These are phyloP conservation scores for Pythium rhizo-oryzae DNA, from an alignment of 352 stramenopile species.

Conservation along the genomic window DNA sequence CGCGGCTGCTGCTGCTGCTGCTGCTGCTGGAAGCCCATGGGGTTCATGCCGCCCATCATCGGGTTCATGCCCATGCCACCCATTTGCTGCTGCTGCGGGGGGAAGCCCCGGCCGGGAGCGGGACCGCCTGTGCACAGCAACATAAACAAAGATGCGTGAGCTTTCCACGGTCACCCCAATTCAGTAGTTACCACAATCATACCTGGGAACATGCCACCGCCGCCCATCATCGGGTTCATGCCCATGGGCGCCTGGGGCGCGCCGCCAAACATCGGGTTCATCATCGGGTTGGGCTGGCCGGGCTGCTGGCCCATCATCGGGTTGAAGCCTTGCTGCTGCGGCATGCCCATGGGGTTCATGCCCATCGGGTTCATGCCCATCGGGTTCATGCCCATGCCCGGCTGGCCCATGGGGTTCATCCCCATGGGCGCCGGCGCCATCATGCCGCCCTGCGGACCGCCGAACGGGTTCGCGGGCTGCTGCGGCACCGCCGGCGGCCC, in stretches of 20 bases:
- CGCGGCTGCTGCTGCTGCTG: conserved; percentile 37
- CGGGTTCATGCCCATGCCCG: conserved; percentile 36
- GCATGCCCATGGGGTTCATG: conserved; percentile 29
- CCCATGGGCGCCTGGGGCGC: conserved; percentile 25
- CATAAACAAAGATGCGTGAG: neutral
- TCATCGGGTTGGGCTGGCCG: conserved; percentile 27
- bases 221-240: conserved; percentile 54
- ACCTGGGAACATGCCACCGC: conserved; percentile 53
- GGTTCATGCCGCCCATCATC: conserved; percentile 56
- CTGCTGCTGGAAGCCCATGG: conserved; percentile 54
- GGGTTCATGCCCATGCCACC: conserved; percentile 56
- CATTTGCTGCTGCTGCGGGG: conserved; percentile 31
- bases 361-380: conserved; percentile 47
- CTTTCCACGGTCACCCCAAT: no score
- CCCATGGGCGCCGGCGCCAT: conserved; percentile 32
- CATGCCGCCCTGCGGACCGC: conserved; percentile 48
- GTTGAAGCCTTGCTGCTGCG: conserved; percentile 34
- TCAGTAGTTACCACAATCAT: conserved; percentile 4
- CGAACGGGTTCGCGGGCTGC: conserved; percentile 38
- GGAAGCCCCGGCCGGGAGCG: conserved; percentile 47
- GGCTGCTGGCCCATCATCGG: conserved; percentile 46
- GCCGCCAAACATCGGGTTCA: conserved; percentile 27
- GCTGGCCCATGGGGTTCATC: conserved; percentile 41
- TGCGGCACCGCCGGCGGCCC: conserved; percentile 33
- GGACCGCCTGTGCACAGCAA: conserved; percentile 1